These are phyloP conservation scores for Cryptosporidium meleagridis DNA, from an alignment of 169 alveolate species.

Conservation along the genomic window DNA sequence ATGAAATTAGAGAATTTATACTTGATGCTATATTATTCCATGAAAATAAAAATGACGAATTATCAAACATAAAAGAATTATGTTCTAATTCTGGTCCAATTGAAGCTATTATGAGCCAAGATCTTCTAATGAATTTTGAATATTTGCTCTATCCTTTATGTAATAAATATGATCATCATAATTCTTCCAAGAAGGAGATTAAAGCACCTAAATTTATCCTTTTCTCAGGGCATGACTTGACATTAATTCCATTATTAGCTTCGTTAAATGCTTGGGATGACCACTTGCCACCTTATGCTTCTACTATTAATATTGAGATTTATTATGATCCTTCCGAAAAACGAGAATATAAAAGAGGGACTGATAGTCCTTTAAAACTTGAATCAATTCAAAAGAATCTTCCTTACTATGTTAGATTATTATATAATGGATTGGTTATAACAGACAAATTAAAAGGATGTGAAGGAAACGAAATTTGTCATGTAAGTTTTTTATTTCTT, in stretches of 20 bases:
- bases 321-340: background rate
- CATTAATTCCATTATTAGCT: conserved; percentile 50
- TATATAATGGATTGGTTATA: conserved; percentile 53
- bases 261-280: conserved; percentile 58
- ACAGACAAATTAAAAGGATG: conserved; percentile 25
- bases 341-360: background rate
- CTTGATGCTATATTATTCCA: background rate
- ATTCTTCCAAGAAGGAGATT: background rate
- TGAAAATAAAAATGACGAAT: background rate
- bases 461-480: conserved; percentile 17
- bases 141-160: background rate
- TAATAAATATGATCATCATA: background rate
- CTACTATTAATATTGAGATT: conserved; percentile 48
- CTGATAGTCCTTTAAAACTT: background rate
- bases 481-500: conserved; percentile 25
- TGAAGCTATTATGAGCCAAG: background rate
- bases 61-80: background rate
- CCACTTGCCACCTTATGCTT: conserved; percentile 73
- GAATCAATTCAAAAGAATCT: background rate
- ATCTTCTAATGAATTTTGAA: too few species aligned
- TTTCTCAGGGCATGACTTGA: conserved; percentile 62
- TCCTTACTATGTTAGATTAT: conserved; percentile 39
- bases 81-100: background rate
- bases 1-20: conserved; percentile 22
- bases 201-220: conserved; percentile 56